These are phyloP conservation scores for Cordyceps javanica DNA, from an alignment of 2,329 filamentous ascomycete genomes.

Conservation along the genomic window DNA sequence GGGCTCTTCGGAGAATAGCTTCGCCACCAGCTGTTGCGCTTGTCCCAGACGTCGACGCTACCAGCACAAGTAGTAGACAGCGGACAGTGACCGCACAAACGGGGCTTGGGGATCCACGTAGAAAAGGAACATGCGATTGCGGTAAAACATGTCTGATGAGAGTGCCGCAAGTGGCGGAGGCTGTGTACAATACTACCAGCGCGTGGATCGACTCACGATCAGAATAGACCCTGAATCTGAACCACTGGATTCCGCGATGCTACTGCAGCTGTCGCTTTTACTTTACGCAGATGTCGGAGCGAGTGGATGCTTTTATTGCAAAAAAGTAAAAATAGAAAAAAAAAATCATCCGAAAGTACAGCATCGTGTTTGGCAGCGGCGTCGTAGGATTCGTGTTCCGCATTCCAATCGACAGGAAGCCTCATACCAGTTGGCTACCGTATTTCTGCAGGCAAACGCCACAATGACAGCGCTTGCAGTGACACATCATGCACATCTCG, in stretches of 20 bases:
- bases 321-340: no score
- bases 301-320: no score
- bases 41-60: neutral
- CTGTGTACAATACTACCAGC: neutral
- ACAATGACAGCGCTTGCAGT: neutral
- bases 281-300: neutral
- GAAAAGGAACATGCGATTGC: neutral
- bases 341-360: no score
- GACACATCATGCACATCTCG: no score
- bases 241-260: no score
- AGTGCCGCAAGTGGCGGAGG: neutral
- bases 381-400: neutral
- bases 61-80: neutral
- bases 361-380: no score
- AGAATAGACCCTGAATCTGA: no score
- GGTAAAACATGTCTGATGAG: conserved; percentile 8
- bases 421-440: no score
- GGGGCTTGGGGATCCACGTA: neutral
- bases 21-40: neutral
- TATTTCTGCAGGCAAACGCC: neutral
- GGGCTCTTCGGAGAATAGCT: neutral
- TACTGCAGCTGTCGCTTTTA: no score
- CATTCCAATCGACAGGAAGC: no score
- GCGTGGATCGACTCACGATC: no score
- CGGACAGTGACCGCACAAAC: neutral